These are phyloP conservation scores for Quercus tomentella DNA, from an alignment of 331 rosid species.

Conservation along the genomic window DNA sequence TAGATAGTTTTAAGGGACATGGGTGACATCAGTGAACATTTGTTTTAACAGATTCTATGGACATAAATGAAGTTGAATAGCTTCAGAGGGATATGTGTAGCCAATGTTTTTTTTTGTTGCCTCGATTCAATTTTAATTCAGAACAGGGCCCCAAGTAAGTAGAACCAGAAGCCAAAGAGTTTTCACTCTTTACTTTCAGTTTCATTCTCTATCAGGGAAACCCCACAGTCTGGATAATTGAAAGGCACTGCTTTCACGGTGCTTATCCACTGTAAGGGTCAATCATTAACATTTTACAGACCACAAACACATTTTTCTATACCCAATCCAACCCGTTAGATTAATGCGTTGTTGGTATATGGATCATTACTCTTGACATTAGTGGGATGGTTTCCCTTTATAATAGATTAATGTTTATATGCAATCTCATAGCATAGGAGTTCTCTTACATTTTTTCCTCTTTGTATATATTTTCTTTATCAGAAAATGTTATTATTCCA, in stretches of 20 bases:
- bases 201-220: not conserved
- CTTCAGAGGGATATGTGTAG: not conserved
- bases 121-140: not conserved
- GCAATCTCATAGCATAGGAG: not conserved
- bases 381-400: not conserved
- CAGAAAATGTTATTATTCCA: conserved; percentile 8
- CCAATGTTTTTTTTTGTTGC: not conserved
- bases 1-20: not conserved
- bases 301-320: conserved; percentile 16
- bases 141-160: not conserved
- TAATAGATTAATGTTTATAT: not conserved
- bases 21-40: not conserved
- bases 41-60: not conserved
- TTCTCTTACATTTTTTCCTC: not conserved
- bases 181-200: not conserved
- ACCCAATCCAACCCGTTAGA: conserved; percentile 9
- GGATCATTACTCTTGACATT: not conserved
- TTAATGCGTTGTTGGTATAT: not conserved
- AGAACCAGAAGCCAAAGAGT: not conserved
- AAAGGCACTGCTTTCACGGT: conserved; percentile 15
- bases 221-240: conserved; percentile 17
- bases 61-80: not conserved
- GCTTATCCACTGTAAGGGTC: conserved; percentile 11
- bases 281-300: not conserved
- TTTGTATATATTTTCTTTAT: not conserved